phyloP scores from a whole-genome alignment of 2,329 filamentous ascomycete genomes.

The Aspergillus tubingensis region DNA sequence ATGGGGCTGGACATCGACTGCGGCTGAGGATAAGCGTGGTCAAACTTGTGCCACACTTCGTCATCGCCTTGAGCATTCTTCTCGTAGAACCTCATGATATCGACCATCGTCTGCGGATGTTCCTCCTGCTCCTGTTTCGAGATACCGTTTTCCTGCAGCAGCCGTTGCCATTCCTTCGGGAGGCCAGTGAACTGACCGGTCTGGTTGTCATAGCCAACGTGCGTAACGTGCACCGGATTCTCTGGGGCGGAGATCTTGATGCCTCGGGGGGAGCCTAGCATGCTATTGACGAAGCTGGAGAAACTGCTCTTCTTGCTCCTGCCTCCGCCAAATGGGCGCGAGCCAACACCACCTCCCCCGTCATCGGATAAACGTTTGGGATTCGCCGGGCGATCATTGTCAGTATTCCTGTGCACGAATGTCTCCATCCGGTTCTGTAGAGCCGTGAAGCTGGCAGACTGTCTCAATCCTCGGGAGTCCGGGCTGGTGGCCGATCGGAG shows the following conservation, averaged over 20 bases:
- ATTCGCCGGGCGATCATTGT: conserved; percentile 53
- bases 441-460: conserved; percentile 66
- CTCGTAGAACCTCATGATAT: conserved; percentile 96
- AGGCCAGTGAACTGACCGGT: conserved; percentile 96
- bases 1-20: conserved; percentile 43
- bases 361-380: conserved; percentile 82
- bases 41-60: conserved; percentile 93
- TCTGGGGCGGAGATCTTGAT: conserved; percentile 96
- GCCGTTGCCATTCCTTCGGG: conserved; percentile 95
- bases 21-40: conserved; percentile 70
- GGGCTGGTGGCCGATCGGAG: conserved; percentile 55
- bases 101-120: conserved; percentile 91
- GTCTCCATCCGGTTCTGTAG: conserved; percentile 55
- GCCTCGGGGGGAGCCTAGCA: conserved; percentile 81
- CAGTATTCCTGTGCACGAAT: conserved; percentile 45
- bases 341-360: conserved; percentile 52
- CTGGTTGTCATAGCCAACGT: conserved; percentile 94
- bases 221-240: conserved; percentile 96
- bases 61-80: conserved; percentile 86
- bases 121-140: conserved; percentile 94
- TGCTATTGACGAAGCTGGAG: conserved; percentile 81
- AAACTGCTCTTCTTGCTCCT: conserved; percentile 83
- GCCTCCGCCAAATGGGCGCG: conserved; percentile 59
- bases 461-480: conserved; percentile 62
- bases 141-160: conserved; percentile 94